A percentile compares a stretch with the other conserved stretches of the same genome.
Evolutionary conservation across 2,329 filamentous ascomycete genomes (phyloP).

Genomic region (Aspergillus fijiensis): DNA sequence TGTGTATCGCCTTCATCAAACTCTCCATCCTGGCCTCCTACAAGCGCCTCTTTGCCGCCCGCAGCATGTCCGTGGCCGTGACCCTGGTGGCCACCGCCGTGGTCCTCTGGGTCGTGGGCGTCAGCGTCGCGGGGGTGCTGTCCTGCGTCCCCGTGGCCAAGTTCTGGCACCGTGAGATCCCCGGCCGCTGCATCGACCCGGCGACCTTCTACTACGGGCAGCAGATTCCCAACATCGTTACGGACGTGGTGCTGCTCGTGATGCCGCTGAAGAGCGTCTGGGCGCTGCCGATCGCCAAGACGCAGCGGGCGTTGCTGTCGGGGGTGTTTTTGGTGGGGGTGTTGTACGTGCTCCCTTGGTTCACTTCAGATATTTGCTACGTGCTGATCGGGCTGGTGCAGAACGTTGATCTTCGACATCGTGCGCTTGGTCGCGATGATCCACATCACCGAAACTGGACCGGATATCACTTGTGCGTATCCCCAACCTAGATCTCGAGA

Average conservation of each 20-base stretch:
- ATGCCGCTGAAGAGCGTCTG: constrained; percentile 31
- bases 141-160: constrained; percentile 12
- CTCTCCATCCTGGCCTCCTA: constrained; percentile 2
- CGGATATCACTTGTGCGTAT: constrained; percentile 22
- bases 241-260: constrained; percentile 28
- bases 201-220: constrained; percentile 30
- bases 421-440: constrained; percentile 31
- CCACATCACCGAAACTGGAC: constrained; percentile 20
- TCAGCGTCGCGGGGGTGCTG: neutral
- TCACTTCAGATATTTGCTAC: neutral
- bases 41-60: constrained; percentile 1
- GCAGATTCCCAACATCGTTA: constrained; percentile 33
- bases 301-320: constrained; percentile 26
- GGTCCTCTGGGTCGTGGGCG: neutral
- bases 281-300: constrained; percentile 25
- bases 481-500: too few relatives aligned
- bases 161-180: constrained; percentile 27
- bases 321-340: constrained; percentile 31
- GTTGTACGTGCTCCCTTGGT: constrained; percentile 19
- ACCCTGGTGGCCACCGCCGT: neutral
- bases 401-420: constrained; percentile 29
- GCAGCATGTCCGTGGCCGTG: neutral
- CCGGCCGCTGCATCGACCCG: constrained; percentile 27
- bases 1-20: constrained; percentile 4
- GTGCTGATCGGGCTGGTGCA: constrained; percentile 4